A percentile compares a stretch with the other conserved stretches of the same genome.
phyloP scores from a whole-genome alignment of 768 basidiomycete species.

The Psilocybe cubensis region DNA sequence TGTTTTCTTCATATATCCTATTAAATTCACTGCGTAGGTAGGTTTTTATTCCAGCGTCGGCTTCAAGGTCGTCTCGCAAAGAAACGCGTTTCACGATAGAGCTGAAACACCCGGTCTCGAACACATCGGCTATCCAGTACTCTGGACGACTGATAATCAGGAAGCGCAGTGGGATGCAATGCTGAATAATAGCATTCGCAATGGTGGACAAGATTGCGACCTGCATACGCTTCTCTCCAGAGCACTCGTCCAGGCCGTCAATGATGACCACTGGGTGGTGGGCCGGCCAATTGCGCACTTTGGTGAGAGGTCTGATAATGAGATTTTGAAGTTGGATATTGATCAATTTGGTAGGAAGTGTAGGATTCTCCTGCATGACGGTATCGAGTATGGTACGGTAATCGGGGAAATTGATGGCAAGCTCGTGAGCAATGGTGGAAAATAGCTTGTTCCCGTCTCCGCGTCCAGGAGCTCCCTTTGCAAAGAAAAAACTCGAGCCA shows the following conservation, averaged over 20 bases:
- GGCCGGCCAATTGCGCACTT: not conserved
- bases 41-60: not conserved
- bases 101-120: not conserved
- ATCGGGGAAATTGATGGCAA: not conserved
- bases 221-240: not conserved
- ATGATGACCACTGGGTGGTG: conserved; percentile 3
- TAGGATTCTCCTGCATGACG: not conserved
- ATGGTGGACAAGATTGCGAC: not conserved
- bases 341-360: not conserved
- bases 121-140: not conserved
- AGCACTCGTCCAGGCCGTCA: conserved; percentile 15
- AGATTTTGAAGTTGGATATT: conserved; percentile 6
- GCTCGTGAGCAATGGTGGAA: conserved; percentile 6
- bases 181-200: not conserved
- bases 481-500: conserved; percentile 10
- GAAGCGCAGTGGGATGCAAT: not conserved
- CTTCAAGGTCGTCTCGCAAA: not conserved
- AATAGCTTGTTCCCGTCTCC: not conserved
- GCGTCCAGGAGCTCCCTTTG: not conserved
- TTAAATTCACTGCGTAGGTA: not conserved
- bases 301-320: conserved; percentile 2
- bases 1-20: too few species aligned
- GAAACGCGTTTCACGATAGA: not conserved
- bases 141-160: not conserved
- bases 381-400: not conserved